A percentile compares a stretch with the other conserved stretches of the same genome.
Conservation (phyloP, 495 filamentous ascomycete genomes). For the Tuber microsphaerosporum region DNA sequence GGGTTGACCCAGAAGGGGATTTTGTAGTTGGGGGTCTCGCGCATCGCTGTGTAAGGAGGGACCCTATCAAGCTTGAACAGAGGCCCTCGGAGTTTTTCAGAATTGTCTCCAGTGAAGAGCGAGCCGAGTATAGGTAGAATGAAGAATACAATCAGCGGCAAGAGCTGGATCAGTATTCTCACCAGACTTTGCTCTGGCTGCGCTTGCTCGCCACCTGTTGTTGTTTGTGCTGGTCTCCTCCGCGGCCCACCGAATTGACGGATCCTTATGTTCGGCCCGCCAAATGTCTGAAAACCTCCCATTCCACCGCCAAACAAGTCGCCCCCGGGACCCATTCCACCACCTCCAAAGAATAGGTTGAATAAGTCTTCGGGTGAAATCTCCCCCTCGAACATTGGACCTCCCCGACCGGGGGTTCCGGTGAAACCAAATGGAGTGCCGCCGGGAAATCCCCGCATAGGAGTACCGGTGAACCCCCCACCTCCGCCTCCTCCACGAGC, state of each 20-base stretch:
- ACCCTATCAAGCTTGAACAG: constrained; percentile 62
- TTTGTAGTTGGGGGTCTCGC: constrained; percentile 61
- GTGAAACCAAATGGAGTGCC: constrained; percentile 68
- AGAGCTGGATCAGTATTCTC: constrained; percentile 57
- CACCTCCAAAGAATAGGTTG: constrained; percentile 85
- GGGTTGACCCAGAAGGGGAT: constrained; percentile 83
- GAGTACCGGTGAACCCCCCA: constrained; percentile 40
- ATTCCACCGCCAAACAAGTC: constrained; percentile 65
- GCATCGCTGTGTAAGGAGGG: constrained; percentile 63
- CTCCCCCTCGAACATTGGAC: constrained; percentile 65
- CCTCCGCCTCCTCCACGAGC: constrained; percentile 59
- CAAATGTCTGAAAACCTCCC: constrained; percentile 87
- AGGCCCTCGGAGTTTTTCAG: constrained; percentile 55
- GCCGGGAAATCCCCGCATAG: constrained; percentile 45
- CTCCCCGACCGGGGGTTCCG: constrained; percentile 44
- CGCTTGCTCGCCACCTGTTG: constrained; percentile 50
- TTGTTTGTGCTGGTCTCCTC: constrained; percentile 61
- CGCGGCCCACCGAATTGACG: constrained; percentile 81
- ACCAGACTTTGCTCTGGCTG: constrained; percentile 45
- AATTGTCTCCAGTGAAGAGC: constrained; percentile 58
- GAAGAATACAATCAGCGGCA: constrained; percentile 84
- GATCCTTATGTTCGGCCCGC: constrained; percentile 72
- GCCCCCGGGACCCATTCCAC: constrained; percentile 53
- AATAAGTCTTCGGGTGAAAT: constrained; percentile 96
- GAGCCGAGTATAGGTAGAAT: constrained; percentile 77